Evolutionary conservation across 2,329 filamentous ascomycete species (phyloP).

Genomic region (Verticillium tricorpus): DNA sequence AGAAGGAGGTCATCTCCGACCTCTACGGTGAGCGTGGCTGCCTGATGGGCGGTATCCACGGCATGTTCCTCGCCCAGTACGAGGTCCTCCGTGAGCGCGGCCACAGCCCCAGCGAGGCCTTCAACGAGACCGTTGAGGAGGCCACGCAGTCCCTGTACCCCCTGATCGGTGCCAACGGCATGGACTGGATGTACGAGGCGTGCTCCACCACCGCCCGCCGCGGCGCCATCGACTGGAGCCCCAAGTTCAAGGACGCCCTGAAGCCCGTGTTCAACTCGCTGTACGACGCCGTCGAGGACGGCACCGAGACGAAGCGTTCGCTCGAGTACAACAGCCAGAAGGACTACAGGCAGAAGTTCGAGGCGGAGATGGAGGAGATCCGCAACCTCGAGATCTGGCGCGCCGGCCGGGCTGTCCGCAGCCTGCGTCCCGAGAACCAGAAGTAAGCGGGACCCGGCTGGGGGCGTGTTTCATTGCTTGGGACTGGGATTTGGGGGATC

Average conservation of each 20-base stretch:
- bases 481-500: conserved; percentile 10
- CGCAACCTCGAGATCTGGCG: conserved; percentile 98
- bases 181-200: conserved; percentile 99
- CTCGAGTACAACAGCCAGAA: conserved; percentile 95
- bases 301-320: conserved; percentile 91
- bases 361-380: conserved; percentile 98
- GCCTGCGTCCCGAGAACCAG: conserved; percentile 83
- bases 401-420: conserved; percentile 92
- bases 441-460: conserved; percentile 46
- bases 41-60: conserved; percentile 99
- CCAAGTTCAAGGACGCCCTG: conserved; percentile 93
- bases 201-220: conserved; percentile 98
- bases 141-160: conserved; percentile 97
- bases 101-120: conserved; percentile 95
- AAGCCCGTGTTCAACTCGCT: conserved; percentile 99
- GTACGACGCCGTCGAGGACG: conserved; percentile 87
- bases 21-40: conserved; percentile 99
- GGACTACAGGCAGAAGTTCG: conserved; percentile 96
- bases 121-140: conserved; percentile 99
- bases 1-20: conserved; percentile 99
- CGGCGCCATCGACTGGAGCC: conserved; percentile 98
- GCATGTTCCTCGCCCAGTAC: conserved; percentile 99
- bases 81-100: conserved; percentile 98
- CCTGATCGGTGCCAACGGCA: conserved; percentile 92
- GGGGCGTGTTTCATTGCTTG: conserved; percentile 5